Evolutionary conservation across 352 stramenopile species (phyloP).

Genomic region (Hyaloperonospora arabidopsidis): DNA sequence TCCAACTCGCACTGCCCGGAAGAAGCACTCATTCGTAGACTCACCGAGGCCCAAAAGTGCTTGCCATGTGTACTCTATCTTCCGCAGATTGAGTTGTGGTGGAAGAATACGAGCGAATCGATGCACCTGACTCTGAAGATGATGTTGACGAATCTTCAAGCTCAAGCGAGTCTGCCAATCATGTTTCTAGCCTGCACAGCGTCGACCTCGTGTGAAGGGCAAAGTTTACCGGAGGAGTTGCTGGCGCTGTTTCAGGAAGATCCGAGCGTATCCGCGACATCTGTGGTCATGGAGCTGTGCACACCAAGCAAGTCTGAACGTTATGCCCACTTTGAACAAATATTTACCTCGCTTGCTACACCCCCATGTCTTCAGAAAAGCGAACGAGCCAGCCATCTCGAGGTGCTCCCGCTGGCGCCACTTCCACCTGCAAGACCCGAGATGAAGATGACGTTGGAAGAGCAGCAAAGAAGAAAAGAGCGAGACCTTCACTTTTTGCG

Average conservation of each 20-base stretch:
- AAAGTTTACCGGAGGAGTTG: slow-evolving; percentile 38
- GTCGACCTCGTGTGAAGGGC: slow-evolving; percentile 21
- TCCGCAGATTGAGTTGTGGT: slow-evolving; percentile 71
- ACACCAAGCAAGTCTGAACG: slow-evolving; percentile 25
- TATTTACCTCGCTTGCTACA: slow-evolving; percentile 48
- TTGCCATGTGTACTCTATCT: slow-evolving; percentile 75
- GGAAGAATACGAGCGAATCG: slow-evolving; percentile 57
- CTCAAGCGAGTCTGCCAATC: slow-evolving; percentile 55
- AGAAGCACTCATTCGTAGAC: slow-evolving; percentile 67
- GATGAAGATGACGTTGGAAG: background rate
- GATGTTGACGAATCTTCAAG: slow-evolving; percentile 72
- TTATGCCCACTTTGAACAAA: slow-evolving; percentile 50
- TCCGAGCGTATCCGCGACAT: slow-evolving; percentile 33
- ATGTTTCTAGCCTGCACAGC: slow-evolving; percentile 73
- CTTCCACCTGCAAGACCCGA: slow-evolving; percentile 22
- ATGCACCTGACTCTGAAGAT: slow-evolving; percentile 76
- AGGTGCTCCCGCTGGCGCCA: slow-evolving; percentile 56
- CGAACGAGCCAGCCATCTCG: slow-evolving; percentile 28
- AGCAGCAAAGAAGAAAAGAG: slow-evolving; percentile 31
- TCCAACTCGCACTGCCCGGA: slow-evolving; percentile 52
- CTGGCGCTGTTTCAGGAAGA: slow-evolving; percentile 53
- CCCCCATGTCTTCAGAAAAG: slow-evolving; percentile 25
- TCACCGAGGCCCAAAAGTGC: slow-evolving; percentile 70
- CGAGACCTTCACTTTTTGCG: slow-evolving; percentile 49
- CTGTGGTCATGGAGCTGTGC: slow-evolving; percentile 39